Percentiles rank a stretch among this genome's conserved stretches.
Conservation (phyloP, 2,329 filamentous ascomycete species). For the Aschersonia sp. region DNA sequence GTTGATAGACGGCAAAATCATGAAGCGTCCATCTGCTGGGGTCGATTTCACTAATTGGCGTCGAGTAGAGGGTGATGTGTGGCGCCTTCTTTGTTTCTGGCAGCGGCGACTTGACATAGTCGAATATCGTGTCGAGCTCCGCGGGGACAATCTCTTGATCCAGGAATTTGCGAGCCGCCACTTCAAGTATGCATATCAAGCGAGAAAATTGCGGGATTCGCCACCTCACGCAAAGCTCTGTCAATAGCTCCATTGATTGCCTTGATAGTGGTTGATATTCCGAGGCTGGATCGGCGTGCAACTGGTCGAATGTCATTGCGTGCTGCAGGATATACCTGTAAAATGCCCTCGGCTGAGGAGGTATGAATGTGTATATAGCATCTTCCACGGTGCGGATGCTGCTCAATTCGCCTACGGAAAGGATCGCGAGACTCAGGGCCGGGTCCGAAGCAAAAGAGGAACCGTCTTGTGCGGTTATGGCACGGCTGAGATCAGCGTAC, state of each 20-base stretch:
- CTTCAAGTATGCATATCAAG: conserved; percentile 69
- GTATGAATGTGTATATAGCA: conserved; percentile 75
- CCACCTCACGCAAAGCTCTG: conserved; percentile 79
- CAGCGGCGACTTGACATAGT: conserved; percentile 60
- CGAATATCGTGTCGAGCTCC: conserved; percentile 71
- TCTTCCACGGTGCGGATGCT: conserved; percentile 43
- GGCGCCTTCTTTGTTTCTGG: conserved; percentile 51
- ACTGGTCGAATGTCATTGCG: conserved; percentile 51
- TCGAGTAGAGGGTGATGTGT: conserved; percentile 34
- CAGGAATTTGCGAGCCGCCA: conserved; percentile 70
- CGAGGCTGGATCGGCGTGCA: conserved; percentile 37
- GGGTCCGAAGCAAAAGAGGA: conserved; percentile 41
- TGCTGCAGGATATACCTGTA: conserved; percentile 74
- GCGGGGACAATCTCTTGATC: conserved; percentile 71
- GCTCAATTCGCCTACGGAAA: conserved; percentile 44
- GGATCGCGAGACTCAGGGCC: conserved; percentile 49
- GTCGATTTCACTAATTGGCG: conserved; percentile 40
- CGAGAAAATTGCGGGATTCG: conserved; percentile 73
- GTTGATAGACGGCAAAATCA: conserved; percentile 58
- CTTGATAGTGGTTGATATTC: conserved; percentile 50
- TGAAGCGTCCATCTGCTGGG: conserved; percentile 51
- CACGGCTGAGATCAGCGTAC: conserved; percentile 37
- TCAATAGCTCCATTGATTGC: conserved; percentile 67
- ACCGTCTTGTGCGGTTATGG: conserved; percentile 31
- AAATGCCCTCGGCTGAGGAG: conserved; percentile 65